Conservation (phyloP, 768 basidiomycete genomes). For the Cyathus striatus region DNA sequence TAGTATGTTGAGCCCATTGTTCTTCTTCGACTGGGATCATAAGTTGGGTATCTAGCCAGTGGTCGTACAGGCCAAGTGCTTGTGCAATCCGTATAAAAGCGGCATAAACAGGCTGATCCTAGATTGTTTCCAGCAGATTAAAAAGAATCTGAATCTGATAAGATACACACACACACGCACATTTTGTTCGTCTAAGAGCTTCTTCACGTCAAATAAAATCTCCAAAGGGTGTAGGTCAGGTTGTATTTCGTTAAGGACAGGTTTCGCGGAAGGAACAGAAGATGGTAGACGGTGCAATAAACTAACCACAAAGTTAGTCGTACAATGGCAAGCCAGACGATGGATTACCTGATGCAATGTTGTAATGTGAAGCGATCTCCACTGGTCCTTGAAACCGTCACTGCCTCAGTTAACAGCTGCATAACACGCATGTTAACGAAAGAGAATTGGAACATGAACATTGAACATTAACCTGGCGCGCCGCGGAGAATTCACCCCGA, state of each 20-base stretch:
- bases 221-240: conserved; percentile 73
- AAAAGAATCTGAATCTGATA: not conserved
- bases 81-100: conserved; percentile 67
- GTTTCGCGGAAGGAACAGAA: conserved; percentile 37
- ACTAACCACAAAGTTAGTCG: conserved; percentile 38
- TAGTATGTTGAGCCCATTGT: conserved; percentile 69
- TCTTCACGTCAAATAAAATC: conserved; percentile 70
- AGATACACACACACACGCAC: conserved; percentile 42
- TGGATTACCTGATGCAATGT: conserved; percentile 67
- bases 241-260: conserved; percentile 66
- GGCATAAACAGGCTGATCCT: conserved; percentile 70
- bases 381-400: conserved; percentile 67
- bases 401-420: conserved; percentile 73
- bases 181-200: conserved; percentile 63
- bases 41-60: conserved; percentile 59
- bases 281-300: conserved; percentile 69
- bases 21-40: conserved; percentile 47
- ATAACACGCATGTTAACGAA: conserved; percentile 6
- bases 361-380: conserved; percentile 71
- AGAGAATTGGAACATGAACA: not conserved
- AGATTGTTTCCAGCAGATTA: not conserved
- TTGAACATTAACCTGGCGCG: conserved; percentile 46
- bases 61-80: conserved; percentile 64
- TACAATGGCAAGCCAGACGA: conserved; percentile 1
- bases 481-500: conserved; percentile 61